Percentiles rank a stretch among this genome's conserved stretches.
Evolutionary conservation across 176 grass and related monocot genomes (phyloP).

Genomic region (Miscanthus lutarioriparius): DNA sequence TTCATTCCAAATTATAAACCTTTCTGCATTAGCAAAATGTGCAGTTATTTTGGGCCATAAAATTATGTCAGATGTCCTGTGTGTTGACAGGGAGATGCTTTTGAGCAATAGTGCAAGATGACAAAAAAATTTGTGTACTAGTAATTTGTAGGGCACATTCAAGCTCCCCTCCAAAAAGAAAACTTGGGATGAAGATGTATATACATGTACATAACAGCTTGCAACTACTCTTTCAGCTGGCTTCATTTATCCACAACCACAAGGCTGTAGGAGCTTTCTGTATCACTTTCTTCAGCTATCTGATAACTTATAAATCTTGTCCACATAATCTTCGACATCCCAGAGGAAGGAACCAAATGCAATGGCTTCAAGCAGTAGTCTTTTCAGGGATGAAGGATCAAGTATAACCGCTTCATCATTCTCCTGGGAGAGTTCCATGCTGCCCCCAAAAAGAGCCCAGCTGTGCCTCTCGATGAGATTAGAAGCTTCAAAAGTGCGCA

Average conservation of each 20-base stretch:
- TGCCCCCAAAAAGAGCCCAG: slow-evolving; percentile 46
- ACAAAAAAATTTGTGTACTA: not conserved
- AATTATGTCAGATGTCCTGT: not conserved
- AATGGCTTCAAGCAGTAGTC: slow-evolving; percentile 68
- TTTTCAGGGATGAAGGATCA: slow-evolving; percentile 44
- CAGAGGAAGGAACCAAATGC: slow-evolving; percentile 74
- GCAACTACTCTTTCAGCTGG: not conserved
- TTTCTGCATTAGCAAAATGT: not conserved
- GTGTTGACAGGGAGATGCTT: not conserved
- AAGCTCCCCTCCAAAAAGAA: not conserved
- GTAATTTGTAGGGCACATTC: not conserved
- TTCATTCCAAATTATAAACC: not conserved
- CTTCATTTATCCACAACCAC: slow-evolving; percentile 19
- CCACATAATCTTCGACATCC: slow-evolving; percentile 51
- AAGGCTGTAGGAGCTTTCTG: slow-evolving; percentile 28
- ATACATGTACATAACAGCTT: slow-evolving; percentile 14
- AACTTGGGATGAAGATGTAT: not conserved
- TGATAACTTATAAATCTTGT: not conserved
- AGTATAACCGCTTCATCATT: slow-evolving; percentile 42
- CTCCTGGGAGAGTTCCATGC: slow-evolving; percentile 24
- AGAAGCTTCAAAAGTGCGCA: slow-evolving; percentile 48
- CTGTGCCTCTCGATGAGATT: slow-evolving; percentile 66
- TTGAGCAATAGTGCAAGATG: not conserved
- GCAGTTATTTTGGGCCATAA: not conserved
- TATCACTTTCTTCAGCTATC: slow-evolving; percentile 38